A percentile compares a stretch with the other conserved stretches of the same genome.
Conservation (phyloP, 352 stramenopile genomes). For the Phytophthora meadii region DNA sequence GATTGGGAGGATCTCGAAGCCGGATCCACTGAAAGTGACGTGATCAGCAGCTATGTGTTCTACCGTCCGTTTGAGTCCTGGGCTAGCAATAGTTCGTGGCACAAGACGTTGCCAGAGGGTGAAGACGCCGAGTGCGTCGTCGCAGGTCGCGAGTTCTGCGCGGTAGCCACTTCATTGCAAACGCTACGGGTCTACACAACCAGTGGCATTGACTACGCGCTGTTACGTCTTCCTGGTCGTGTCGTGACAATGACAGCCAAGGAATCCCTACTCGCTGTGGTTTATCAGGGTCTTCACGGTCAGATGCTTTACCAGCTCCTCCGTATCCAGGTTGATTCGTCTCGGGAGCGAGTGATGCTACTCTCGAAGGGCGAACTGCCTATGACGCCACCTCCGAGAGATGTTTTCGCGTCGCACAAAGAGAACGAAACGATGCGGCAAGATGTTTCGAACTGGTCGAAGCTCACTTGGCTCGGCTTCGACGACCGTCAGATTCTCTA, state of each 20-base stretch:
- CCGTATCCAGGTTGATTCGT: conserved; percentile 47
- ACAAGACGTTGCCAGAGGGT: conserved; percentile 64
- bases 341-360: conserved; percentile 51
- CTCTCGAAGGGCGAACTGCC: conserved; percentile 61
- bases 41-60: conserved; percentile 79
- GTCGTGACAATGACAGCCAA: conserved; percentile 79
- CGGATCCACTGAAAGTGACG: conserved; percentile 44
- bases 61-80: conserved; percentile 88
- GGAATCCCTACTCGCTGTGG: conserved; percentile 62
- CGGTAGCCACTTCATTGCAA: conserved; percentile 75
- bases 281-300: conserved; percentile 63
- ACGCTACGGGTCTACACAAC: conserved; percentile 79
- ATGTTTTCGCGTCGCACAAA: conserved; percentile 78
- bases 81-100: conserved; percentile 83
- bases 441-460: conserved; percentile 60
- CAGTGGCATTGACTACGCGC: conserved; percentile 67
- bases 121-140: conserved; percentile 83
- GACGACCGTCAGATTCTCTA: conserved; percentile 80
- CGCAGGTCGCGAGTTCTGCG: conserved; percentile 68
- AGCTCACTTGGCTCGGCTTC: conserved; percentile 78
- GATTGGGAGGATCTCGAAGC: conserved; percentile 66
- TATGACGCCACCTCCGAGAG: conserved; percentile 58
- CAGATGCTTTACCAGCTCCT: conserved; percentile 66
- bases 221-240: conserved; percentile 67
- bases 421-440: conserved; percentile 58